Evolutionary conservation across 768 basidiomycete species (phyloP).

Genomic region (Cyathus striatus): DNA sequence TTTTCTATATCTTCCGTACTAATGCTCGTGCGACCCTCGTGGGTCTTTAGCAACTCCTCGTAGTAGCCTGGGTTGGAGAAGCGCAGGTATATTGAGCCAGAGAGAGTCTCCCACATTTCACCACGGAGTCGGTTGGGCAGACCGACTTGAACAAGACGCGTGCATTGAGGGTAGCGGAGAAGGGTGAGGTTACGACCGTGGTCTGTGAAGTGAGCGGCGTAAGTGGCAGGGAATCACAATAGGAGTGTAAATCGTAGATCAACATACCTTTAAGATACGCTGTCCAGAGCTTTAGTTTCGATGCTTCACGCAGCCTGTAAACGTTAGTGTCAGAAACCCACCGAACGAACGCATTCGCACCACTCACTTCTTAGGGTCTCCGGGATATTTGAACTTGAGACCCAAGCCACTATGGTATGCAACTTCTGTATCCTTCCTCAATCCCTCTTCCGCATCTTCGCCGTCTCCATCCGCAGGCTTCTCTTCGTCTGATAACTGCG

Average conservation of each 20-base stretch:
- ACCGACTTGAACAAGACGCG: slow-evolving; percentile 95
- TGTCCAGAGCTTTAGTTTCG: slow-evolving; percentile 95
- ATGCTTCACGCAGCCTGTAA: slow-evolving; percentile 76
- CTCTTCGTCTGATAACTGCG: slow-evolving; percentile 43
- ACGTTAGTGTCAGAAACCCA: not conserved
- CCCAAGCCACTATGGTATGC: slow-evolving; percentile 78
- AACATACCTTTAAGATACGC: slow-evolving; percentile 75
- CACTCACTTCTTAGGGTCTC: slow-evolving; percentile 84
- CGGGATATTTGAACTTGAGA: slow-evolving; percentile 83
- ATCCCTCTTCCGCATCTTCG: slow-evolving; percentile 60
- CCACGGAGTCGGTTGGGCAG: slow-evolving; percentile 91
- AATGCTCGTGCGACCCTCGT: slow-evolving; percentile 73
- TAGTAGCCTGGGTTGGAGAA: slow-evolving; percentile 85
- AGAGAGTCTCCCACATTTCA: slow-evolving; percentile 97
- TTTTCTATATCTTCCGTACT: slow-evolving; percentile 99
- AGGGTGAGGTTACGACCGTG: slow-evolving; percentile 96
- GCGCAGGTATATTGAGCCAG: slow-evolving; percentile 89
- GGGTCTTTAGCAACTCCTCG: slow-evolving; percentile 64
- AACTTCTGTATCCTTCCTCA: slow-evolving; percentile 37
- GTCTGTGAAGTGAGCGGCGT: slow-evolving; percentile 34
- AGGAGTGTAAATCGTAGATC: too few relatives aligned
- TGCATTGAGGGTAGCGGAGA: slow-evolving; percentile 93
- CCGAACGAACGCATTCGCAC: not conserved
- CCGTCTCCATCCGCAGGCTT: slow-evolving; percentile 63
- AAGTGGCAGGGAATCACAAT: slow-evolving; percentile 3